Conservation (phyloP, 495 filamentous ascomycete genomes). For the Lasiosphaeria miniovina region DNA sequence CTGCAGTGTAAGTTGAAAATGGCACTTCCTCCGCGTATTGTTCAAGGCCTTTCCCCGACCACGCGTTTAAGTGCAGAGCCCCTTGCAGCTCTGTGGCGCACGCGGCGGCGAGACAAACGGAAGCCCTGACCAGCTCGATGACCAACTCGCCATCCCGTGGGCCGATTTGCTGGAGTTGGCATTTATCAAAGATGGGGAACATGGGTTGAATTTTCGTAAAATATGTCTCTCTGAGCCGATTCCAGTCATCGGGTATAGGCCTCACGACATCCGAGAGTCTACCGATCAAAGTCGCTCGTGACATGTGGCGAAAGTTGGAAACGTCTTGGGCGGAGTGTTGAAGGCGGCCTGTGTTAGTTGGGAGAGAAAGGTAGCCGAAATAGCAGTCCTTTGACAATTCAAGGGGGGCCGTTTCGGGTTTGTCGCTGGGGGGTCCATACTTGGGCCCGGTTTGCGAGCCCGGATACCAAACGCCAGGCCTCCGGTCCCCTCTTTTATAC, state of each 20-base stretch:
- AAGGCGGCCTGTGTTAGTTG: neutral
- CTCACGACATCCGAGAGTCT: slow-evolving; percentile 24
- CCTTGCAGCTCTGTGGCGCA: slow-evolving; percentile 37
- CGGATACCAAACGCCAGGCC: slow-evolving; percentile 34
- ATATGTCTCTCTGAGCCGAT: slow-evolving; percentile 38
- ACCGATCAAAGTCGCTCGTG: slow-evolving; percentile 4
- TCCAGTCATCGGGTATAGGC: slow-evolving; percentile 37
- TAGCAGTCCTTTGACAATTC: neutral
- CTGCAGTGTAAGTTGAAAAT: too few relatives aligned
- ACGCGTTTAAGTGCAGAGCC: slow-evolving; percentile 12
- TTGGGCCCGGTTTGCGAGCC: neutral
- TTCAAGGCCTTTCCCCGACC: slow-evolving; percentile 17
- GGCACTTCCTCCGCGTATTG: slow-evolving; percentile 14
- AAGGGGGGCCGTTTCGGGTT: too few relatives aligned
- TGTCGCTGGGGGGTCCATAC: too few relatives aligned
- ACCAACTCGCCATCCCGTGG: neutral
- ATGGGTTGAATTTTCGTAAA: slow-evolving; percentile 47
- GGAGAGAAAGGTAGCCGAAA: neutral
- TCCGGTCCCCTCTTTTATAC: slow-evolving; percentile 15
- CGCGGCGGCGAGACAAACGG: slow-evolving; percentile 48
- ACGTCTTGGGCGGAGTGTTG: neutral
- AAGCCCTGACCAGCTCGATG: slow-evolving; percentile 33
- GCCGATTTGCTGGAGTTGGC: slow-evolving; percentile 11
- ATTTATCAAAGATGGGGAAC: slow-evolving; percentile 44
- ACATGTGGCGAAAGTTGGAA: slow-evolving; percentile 8